Conservation (phyloP, 257 asterid species). For the Eustoma russellianum region DNA sequence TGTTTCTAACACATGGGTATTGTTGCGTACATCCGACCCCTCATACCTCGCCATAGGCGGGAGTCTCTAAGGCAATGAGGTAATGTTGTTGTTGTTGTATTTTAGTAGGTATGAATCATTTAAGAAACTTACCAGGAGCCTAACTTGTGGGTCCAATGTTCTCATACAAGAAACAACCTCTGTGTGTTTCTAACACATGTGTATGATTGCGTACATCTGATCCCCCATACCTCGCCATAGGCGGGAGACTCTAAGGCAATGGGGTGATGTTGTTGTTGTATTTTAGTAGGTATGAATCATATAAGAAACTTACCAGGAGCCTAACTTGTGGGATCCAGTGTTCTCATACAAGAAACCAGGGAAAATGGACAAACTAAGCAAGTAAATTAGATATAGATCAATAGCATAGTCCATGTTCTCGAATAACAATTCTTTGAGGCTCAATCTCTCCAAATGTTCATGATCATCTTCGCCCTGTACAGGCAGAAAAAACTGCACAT, state of each 20-base stretch:
- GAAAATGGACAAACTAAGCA: slow-evolving; percentile 50
- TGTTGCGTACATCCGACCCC: too few species aligned
- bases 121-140: slow-evolving; percentile 76
- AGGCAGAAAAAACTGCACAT: neutral
- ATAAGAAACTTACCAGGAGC: slow-evolving; percentile 44
- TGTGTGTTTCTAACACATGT: too few species aligned
- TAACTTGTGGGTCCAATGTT: slow-evolving; percentile 66
- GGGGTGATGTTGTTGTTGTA: too few species aligned
- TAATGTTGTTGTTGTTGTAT: too few species aligned
- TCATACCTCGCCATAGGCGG: too few species aligned
- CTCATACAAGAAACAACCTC: slow-evolving; percentile 62
- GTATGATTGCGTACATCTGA: too few species aligned
- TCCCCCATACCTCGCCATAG: too few species aligned
- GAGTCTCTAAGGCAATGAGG: too few species aligned
- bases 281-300: too few species aligned
- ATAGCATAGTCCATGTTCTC: slow-evolving; percentile 47
- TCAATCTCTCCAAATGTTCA: slow-evolving; percentile 28
- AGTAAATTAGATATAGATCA: slow-evolving; percentile 40
- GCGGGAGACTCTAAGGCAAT: too few species aligned
- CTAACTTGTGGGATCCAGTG: slow-evolving; percentile 63
- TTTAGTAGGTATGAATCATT: too few species aligned
- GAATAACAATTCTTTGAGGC: slow-evolving; percentile 37
- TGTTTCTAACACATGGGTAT: too few species aligned
- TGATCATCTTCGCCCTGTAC: slow-evolving; percentile 14
- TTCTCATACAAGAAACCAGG: slow-evolving; percentile 74